Percentiles rank a stretch among this genome's conserved stretches.
Conservation (phyloP, 805 yeast genomes). For the Candida anglica region DNA sequence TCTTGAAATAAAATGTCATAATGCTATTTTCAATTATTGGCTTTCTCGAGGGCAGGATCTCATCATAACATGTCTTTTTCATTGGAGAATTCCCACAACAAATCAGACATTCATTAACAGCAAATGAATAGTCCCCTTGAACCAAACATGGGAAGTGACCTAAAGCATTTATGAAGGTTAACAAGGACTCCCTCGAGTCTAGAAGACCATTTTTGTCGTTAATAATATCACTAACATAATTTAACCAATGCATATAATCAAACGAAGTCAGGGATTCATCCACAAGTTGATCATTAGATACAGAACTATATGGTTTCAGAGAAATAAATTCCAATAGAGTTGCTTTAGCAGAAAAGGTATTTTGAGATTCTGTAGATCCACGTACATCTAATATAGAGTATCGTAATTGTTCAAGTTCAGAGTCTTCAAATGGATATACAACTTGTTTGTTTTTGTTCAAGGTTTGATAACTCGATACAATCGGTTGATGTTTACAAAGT, state of each 20-base stretch:
- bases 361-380: neutral
- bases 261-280: constrained; percentile 1
- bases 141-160: constrained; percentile 42
- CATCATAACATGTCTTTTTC: constrained; percentile 19
- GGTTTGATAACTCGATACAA: neutral
- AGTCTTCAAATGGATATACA: constrained; percentile 13
- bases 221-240: constrained; percentile 10
- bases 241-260: constrained; percentile 18
- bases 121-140: constrained; percentile 29
- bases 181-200: too few species aligned
- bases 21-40: constrained; percentile 17
- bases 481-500: neutral
- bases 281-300: neutral
- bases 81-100: constrained; percentile 30
- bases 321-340: neutral
- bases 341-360: neutral
- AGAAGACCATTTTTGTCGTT: too few species aligned
- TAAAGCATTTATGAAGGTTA: constrained; percentile 33
- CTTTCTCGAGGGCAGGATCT: constrained; percentile 19
- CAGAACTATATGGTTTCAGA: neutral
- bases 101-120: constrained; percentile 25
- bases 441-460: neutral
- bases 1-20: constrained; percentile 19
- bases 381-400: constrained; percentile 1
- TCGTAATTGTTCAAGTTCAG: constrained; percentile 13